Percentiles rank a stretch among this genome's conserved stretches.
These are phyloP conservation scores for Scleroderma citrinum DNA, from an alignment of 768 basidiomycete genomes.

Conservation along the genomic window DNA sequence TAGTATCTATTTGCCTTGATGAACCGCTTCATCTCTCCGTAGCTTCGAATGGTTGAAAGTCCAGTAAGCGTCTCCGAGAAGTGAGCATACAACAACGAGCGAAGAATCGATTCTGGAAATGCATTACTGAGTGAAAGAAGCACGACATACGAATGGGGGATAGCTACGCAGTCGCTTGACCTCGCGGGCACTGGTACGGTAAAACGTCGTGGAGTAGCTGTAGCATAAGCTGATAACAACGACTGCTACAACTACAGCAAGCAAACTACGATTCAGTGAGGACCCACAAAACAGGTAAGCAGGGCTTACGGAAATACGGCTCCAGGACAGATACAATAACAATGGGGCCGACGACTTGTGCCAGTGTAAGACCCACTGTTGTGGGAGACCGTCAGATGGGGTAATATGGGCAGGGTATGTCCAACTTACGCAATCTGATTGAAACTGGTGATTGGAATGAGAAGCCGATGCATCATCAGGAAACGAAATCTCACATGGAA, in stretches of 20 bases:
- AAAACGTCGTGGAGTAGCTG: constrained; percentile 60
- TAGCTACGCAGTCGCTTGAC: constrained; percentile 48
- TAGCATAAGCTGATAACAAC: constrained; percentile 56
- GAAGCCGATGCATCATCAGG: neutral
- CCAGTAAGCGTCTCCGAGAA: constrained; percentile 75
- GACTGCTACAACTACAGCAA: constrained; percentile 44
- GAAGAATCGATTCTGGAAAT: constrained; percentile 56
- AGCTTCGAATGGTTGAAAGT: constrained; percentile 66
- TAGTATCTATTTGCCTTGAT: constrained; percentile 56
- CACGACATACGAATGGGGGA: neutral
- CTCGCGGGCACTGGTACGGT: constrained; percentile 65
- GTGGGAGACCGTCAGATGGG: neutral
- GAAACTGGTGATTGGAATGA: constrained; percentile 35
- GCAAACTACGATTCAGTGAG: neutral
- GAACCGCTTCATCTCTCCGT: constrained; percentile 59
- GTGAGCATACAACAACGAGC: constrained; percentile 70
- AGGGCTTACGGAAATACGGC: constrained; percentile 51
- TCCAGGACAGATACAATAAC: constrained; percentile 53
- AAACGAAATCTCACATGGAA: constrained; percentile 38
- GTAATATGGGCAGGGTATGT: neutral
- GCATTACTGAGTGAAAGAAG: neutral
- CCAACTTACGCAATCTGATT: constrained; percentile 42
- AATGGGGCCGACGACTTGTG: constrained; percentile 46
- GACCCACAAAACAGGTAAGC: neutral
- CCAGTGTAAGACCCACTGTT: constrained; percentile 44